These are phyloP conservation scores for Leptodermis oblonga DNA, from an alignment of 257 asterid species.

Conservation along the genomic window DNA sequence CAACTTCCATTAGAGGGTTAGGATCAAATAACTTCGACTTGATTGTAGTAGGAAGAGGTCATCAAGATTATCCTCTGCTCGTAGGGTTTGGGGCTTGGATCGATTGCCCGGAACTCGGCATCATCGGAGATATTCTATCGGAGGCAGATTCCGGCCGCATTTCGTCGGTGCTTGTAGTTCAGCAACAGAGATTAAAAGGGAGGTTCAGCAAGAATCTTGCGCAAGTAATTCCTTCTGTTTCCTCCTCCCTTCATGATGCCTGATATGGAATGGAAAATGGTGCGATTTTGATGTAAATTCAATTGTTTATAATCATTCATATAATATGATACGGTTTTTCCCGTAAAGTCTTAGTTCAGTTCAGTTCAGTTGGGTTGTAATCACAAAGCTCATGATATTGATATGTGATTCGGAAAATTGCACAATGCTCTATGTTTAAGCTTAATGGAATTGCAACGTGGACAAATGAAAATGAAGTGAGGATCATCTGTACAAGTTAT, in stretches of 20 bases:
- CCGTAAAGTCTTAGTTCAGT: no score
- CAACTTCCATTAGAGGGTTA: conserved; percentile 39
- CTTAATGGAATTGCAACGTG: no score
- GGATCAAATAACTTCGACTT: conserved; percentile 41
- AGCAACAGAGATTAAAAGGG: conserved; percentile 55
- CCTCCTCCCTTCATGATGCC: conserved; percentile 8
- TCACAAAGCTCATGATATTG: no score
- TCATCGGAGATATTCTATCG: conserved; percentile 66
- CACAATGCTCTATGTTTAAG: no score
- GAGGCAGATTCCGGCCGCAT: conserved; percentile 48
- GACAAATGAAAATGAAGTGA: no score
- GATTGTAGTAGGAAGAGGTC: conserved; percentile 56
- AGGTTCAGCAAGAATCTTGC: conserved; percentile 31
- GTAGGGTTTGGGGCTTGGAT: conserved; percentile 74
- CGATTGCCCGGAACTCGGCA: conserved; percentile 86
- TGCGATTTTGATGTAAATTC: no score
- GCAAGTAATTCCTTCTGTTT: conserved; percentile 33
- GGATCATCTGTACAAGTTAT: no score
- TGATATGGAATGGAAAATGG: background rate
- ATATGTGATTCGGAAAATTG: no score
- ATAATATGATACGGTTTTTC: no score
- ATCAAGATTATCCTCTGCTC: conserved; percentile 52
- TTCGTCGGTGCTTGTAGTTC: conserved; percentile 75
- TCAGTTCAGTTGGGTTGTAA: no score
- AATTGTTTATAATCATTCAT: no score